Evolutionary conservation across 495 filamentous ascomycete genomes (phyloP).

Genomic region (Baudoinia panamericana): DNA sequence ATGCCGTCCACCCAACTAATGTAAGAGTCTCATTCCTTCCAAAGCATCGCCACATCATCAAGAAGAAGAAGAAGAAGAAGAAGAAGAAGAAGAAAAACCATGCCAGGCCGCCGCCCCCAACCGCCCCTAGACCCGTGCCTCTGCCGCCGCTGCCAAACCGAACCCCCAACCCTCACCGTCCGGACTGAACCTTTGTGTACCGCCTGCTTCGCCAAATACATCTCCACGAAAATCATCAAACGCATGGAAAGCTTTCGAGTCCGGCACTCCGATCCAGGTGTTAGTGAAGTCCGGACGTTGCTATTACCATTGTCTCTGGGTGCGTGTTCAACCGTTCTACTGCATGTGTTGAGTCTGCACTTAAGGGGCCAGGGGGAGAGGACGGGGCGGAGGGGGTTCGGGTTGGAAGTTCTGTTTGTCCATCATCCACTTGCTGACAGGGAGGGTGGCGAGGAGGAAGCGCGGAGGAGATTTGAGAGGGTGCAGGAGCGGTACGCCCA

Average conservation of each 20-base stretch:
- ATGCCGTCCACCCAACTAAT: too few species aligned
- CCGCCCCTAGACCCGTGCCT: constrained; percentile 5
- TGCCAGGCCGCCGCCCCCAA: constrained; percentile 11
- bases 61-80: too few species aligned
- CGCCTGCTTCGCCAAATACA: constrained; percentile 63
- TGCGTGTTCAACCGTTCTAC: constrained; percentile 60
- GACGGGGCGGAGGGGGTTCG: constrained; percentile 47
- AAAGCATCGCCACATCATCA: too few species aligned
- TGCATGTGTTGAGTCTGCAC: constrained; percentile 62
- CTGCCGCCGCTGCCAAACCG: constrained; percentile 25
- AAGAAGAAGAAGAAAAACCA: too few species aligned
- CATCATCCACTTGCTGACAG: too few species aligned
- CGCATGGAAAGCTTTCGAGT: constrained; percentile 56
- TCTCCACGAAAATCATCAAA: constrained; percentile 61
- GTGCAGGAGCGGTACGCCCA: constrained; percentile 42
- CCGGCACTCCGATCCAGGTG: constrained; percentile 25
- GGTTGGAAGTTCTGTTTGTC: constrained; percentile 53
- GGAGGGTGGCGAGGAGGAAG: background rate
- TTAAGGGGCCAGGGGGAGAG: constrained; percentile 44
- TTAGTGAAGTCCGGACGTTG: constrained; percentile 42
- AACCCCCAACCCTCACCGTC: constrained; percentile 22
- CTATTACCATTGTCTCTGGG: constrained; percentile 76
- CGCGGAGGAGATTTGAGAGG: constrained; percentile 8
- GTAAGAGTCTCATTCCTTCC: too few species aligned
- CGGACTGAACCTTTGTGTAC: constrained; percentile 38